Percentiles rank a stretch among this genome's conserved stretches.
These are phyloP conservation scores for Phytophthora ohioensis DNA, from an alignment of 352 stramenopile species.

Conservation along the genomic window DNA sequence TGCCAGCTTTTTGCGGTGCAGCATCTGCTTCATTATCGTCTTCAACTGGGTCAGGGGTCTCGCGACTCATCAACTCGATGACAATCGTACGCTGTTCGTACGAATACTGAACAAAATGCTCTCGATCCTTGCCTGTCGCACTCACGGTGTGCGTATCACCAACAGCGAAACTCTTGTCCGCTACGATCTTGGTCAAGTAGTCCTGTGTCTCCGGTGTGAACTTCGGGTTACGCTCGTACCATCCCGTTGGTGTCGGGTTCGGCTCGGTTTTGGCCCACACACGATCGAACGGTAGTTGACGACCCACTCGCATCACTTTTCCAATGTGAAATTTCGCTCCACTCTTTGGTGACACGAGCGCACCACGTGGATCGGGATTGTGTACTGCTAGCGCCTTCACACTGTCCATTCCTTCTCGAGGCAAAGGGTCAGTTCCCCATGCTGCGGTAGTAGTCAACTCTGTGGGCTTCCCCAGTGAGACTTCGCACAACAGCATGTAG, in stretches of 20 bases:
- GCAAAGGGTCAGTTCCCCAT: slow-evolving; percentile 45
- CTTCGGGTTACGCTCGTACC: slow-evolving; percentile 48
- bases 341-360: slow-evolving; percentile 63
- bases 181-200: slow-evolving; percentile 51
- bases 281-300: slow-evolving; percentile 46
- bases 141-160: slow-evolving; percentile 52
- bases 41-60: slow-evolving; percentile 3
- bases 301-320: slow-evolving; percentile 52
- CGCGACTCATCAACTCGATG: slow-evolving; percentile 56
- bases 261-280: slow-evolving; percentile 68
- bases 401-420: slow-evolving; percentile 61
- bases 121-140: slow-evolving; percentile 40
- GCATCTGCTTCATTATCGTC: slow-evolving; percentile 11
- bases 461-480: slow-evolving; percentile 59
- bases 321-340: slow-evolving; percentile 64
- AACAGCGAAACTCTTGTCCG: slow-evolving; percentile 44
- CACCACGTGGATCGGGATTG: slow-evolving; percentile 55
- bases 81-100: slow-evolving; percentile 40
- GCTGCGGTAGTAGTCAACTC: slow-evolving; percentile 41
- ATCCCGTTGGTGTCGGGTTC: slow-evolving; percentile 35
- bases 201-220: slow-evolving; percentile 47
- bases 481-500: slow-evolving; percentile 83
- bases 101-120: slow-evolving; percentile 44
- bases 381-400: slow-evolving; percentile 63
- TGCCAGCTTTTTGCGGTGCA: slow-evolving; percentile 4